phyloP scores from a whole-genome alignment of 2,329 filamentous ascomycete species.

The Arthroderma sp. region DNA sequence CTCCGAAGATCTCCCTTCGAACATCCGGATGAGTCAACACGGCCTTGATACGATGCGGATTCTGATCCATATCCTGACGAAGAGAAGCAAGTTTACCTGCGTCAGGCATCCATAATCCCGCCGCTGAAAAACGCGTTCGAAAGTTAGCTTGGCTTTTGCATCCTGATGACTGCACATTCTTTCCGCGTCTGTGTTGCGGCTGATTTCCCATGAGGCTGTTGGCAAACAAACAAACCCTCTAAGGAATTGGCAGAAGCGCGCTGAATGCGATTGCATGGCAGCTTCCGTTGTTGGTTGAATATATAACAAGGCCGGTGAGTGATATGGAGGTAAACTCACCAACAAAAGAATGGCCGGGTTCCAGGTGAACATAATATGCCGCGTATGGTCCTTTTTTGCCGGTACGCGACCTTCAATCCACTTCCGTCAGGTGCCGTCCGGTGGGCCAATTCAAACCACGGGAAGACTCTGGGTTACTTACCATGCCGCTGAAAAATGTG shows the following conservation, averaged over 20 bases:
- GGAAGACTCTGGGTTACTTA: constrained; percentile 19
- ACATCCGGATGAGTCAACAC: constrained; percentile 50
- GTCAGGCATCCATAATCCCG: constrained; percentile 71
- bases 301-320: too few relatives aligned
- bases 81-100: constrained; percentile 51
- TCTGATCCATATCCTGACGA: constrained; percentile 61
- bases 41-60: constrained; percentile 55
- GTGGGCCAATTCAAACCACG: constrained; percentile 7
- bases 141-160: too few relatives aligned
- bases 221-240: too few relatives aligned
- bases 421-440: neutral
- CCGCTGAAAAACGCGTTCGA: constrained; percentile 35
- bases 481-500: constrained; percentile 75
- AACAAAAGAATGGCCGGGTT: constrained; percentile 58
- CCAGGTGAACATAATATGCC: constrained; percentile 74
- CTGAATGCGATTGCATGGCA: too few relatives aligned
- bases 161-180: too few relatives aligned
- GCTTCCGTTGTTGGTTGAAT: too few relatives aligned
- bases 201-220: too few relatives aligned
- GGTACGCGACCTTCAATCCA: constrained; percentile 52
- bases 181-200: too few relatives aligned
- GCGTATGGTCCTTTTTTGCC: constrained; percentile 80
- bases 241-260: too few relatives aligned
- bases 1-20: constrained; percentile 51
- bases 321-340: constrained; percentile 37